Base-by-base conservation (phyloP, 352 stramenopile species). In the Phytopythium kandeliae region DNA sequence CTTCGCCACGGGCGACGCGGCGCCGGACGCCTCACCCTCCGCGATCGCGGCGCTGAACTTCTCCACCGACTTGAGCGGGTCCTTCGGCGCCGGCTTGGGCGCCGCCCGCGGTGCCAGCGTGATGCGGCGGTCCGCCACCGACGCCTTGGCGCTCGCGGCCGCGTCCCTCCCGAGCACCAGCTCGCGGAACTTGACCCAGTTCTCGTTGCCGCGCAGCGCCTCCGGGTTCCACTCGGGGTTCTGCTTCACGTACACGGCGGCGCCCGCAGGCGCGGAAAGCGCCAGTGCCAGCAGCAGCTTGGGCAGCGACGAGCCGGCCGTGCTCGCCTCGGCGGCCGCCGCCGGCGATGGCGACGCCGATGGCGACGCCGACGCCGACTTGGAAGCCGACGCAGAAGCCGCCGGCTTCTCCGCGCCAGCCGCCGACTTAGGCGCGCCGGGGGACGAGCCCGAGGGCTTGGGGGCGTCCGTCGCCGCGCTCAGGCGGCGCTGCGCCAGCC, bases 141-240 rank as follows among this genome's bases (percentile, higher is more conserved):
- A 50, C 45, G 48, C 26, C 16, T 34, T 40, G 2, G 41, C 4
- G 17, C 49, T 13, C 22, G 51, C 48, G 2, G 16, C 17, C 41
- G 43, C 45, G 12, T 62, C 67, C 42, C 69, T 60, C 25, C 66
- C 71, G 41, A 92, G 71, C 57, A 87, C 76, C 35, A 89, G 53
- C 55, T 87, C 74, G 22, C 81, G 81, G 65, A 92, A 89, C 57
- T 78, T 74, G 48, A 85, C 61, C 74, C 79, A 92, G 26, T 74
- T 74, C 35, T 67, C 63, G 53, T 92, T 74, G 33, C 78, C 67
- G 35, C 69, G 67, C 34, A 92, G 58, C 38, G 63, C 33, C 21
- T 71, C 62, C 22, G 82, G 82, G 60, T 92, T 92, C 75, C 81
- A 92, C 37, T 84, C 48, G 33, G 79, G 82, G 62, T 92, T 86